Evolutionary conservation across 306 rosid species (phyloP).

Genomic region (Calophaca sinica): DNA sequence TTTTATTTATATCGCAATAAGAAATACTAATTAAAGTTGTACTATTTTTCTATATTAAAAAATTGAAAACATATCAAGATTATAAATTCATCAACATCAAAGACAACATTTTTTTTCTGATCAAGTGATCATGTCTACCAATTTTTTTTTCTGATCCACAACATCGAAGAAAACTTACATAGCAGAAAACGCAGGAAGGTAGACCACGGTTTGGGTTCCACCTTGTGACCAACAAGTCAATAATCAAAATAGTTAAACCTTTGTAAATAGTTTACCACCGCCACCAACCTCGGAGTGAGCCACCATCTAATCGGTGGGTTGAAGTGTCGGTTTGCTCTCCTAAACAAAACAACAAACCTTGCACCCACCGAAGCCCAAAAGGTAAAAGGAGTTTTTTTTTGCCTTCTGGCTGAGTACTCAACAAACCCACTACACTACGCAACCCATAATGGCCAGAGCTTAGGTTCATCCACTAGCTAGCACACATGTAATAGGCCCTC

Average conservation of each 20-base stretch:
- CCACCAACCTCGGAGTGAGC: not conserved
- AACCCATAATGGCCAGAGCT: conserved; percentile 30
- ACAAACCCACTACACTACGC: conserved; percentile 39
- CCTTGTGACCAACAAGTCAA: no score
- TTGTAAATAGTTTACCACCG: no score
- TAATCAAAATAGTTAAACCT: not conserved
- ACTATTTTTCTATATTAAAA: no score
- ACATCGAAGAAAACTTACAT: no score
- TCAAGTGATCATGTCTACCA: no score
- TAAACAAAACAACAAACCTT: not conserved
- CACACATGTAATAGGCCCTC: conserved; percentile 10
- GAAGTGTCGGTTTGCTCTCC: not conserved
- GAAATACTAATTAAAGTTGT: no score
- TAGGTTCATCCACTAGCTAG: not conserved
- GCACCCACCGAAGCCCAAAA: conserved; percentile 35
- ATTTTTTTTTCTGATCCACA: no score
- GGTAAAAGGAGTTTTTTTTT: not conserved
- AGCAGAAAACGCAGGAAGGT: no score
- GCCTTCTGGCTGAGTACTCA: not conserved
- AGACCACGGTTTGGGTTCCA: no score
- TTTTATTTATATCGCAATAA: not conserved
- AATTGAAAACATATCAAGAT: no score
- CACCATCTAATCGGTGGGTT: not conserved
- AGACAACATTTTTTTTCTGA: no score
- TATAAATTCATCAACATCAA: no score